phyloP scores from a whole-genome alignment of 306 rosid genomes.

The Clitoria ternatea region DNA sequence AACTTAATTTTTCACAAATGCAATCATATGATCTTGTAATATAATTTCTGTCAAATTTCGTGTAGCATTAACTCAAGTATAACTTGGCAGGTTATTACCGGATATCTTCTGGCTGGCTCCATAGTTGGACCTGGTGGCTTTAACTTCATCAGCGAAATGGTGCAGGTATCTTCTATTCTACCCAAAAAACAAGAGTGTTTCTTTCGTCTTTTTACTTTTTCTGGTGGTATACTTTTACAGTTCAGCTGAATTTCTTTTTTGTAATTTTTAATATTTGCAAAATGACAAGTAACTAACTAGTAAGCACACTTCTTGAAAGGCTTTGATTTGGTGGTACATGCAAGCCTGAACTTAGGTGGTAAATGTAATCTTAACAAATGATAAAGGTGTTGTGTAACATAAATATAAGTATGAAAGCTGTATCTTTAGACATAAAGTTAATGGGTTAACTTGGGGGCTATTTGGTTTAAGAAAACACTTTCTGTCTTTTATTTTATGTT shows the following conservation, averaged over 20 bases:
- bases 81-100: constrained; percentile 75
- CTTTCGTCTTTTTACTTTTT: neutral
- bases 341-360: neutral
- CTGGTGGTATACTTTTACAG: neutral
- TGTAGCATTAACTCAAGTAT: constrained; percentile 12
- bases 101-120: constrained; percentile 96
- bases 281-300: neutral
- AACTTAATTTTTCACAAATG: constrained; percentile 22
- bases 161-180: constrained; percentile 61
- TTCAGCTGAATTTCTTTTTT: constrained; percentile 14
- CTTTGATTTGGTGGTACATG: constrained; percentile 1
- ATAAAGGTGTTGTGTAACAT: neutral
- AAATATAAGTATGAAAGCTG: neutral
- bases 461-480: too few relatives aligned
- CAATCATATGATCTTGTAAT: neutral
- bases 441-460: neutral
- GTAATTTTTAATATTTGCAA: neutral
- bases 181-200: too few relatives aligned
- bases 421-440: neutral
- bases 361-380: neutral
- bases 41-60: constrained; percentile 8
- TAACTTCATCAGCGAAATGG: constrained; percentile 96
- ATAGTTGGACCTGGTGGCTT: constrained; percentile 95
- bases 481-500: too few relatives aligned
- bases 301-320: neutral